Evolutionary conservation across 1,139 yeast species (phyloP), one percentile per base, ranked within the genome.

Genomic region (Taphrina pruni): DNA sequence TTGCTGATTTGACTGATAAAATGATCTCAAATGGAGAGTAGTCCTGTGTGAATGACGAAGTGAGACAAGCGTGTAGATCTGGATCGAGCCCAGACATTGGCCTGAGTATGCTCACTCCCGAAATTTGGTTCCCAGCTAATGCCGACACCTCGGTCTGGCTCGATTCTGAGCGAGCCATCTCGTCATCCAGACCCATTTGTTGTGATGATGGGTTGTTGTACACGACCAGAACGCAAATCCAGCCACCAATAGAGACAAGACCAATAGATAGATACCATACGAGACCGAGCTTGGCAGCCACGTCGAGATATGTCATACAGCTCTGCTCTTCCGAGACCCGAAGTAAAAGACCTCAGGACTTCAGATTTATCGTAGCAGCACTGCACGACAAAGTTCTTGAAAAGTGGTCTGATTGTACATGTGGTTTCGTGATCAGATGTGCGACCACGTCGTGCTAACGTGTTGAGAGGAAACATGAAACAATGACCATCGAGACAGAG

Each of bases 41-140:
- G 38, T 84, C 81, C 76, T 91, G 97, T 61, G 81, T 78, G 72
- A 91, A 86, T 9, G 92, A 85, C 35, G 90, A 84, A 72, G 85
- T 86, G 60, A 92, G 79, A 76, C 97, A 91, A 12, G 84, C 78
- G 60, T 82, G 84, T 79, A 90, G 81, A 73, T 88, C 94, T 0
- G 93, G 85, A 76, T 91, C 97, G 36, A 90, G 80, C 6, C 97
- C 97, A 75, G 90, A 89, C 69, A 92, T 81, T 0, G 97, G 97
- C 45, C 97, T 80, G 61, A 91, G 77, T 56, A 92, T 89, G 1
- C 94, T 86, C 8, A 92, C 97, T 2, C 95, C 62, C 7, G 20
- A 26, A 11, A 43, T 4, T 6, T 17, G 41, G n/a, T 1, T 6
- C 3, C 9, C 14, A 45, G 48, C 48, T 21, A 50, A 21, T 21